Percentiles rank a stretch among this genome's conserved stretches.
phyloP scores from a whole-genome alignment of 495 filamentous ascomycete species.

The Aspergillus biplanus region DNA sequence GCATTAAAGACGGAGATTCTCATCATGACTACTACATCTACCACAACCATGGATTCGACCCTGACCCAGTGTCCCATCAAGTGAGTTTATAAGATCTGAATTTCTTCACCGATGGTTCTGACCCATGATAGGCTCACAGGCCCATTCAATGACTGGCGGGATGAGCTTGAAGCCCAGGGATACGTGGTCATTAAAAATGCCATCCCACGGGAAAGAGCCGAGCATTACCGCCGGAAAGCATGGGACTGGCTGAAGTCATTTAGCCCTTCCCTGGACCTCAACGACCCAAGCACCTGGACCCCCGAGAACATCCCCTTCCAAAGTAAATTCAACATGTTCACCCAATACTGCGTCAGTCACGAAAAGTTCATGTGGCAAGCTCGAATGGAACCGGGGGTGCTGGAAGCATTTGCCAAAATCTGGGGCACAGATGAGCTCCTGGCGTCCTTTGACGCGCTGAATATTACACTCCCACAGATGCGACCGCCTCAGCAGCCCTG shows the following conservation, averaged over 20 bases:
- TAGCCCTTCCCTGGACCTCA: conserved; percentile 23
- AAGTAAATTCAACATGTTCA: conserved; percentile 34
- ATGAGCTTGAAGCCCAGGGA: neutral
- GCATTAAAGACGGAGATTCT: no score
- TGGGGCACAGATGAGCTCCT: conserved; percentile 41
- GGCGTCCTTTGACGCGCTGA: conserved; percentile 33
- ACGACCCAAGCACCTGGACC: conserved; percentile 39
- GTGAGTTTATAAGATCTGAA: no score
- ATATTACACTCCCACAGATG: conserved; percentile 28
- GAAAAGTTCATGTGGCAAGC: conserved; percentile 54
- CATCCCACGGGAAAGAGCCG: neutral
- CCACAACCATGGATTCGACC: no score
- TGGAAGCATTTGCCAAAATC: conserved; percentile 37
- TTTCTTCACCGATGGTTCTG: no score
- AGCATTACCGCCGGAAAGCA: conserved; percentile 29
- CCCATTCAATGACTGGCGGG: neutral
- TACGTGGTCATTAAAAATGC: neutral
- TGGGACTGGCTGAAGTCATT: conserved; percentile 35
- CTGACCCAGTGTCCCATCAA: no score
- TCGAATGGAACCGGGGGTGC: conserved; percentile 39
- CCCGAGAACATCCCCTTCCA: conserved; percentile 35
- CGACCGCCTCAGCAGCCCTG: conserved; percentile 29
- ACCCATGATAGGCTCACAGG: no score
- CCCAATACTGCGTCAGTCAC: conserved; percentile 39
- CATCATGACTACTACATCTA: no score